Evolutionary conservation across 1,284 basidiomycete species (phyloP).

Genomic region (Apiotrichum sp.): DNA sequence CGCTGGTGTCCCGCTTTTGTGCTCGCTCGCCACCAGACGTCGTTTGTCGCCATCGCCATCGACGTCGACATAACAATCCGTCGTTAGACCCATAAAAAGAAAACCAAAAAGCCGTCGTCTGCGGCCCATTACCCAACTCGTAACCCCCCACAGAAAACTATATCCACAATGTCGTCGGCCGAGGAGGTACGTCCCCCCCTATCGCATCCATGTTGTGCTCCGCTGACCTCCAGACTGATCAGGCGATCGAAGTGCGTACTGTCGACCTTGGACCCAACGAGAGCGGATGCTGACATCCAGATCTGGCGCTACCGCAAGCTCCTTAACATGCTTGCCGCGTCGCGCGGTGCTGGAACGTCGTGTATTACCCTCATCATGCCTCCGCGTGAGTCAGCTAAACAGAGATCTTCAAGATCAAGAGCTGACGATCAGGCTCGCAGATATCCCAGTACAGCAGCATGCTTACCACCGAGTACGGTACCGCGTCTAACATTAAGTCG

Average conservation of each 20-base stretch:
- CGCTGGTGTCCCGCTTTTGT: too few species aligned
- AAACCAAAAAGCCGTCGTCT: not conserved
- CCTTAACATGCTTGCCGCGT: slow-evolving; percentile 86
- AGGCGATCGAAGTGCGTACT: slow-evolving; percentile 38
- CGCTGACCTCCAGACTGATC: slow-evolving; percentile 34
- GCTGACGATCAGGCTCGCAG: slow-evolving; percentile 60
- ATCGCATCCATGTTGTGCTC: not conserved
- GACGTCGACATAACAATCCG: too few species aligned
- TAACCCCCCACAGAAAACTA: not conserved
- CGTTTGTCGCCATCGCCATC: too few species aligned
- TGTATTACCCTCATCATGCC: slow-evolving; percentile 99
- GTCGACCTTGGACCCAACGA: slow-evolving; percentile 1
- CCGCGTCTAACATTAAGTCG: slow-evolving; percentile 98
- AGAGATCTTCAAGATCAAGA: not conserved
- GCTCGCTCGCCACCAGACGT: too few species aligned
- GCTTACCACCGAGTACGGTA: slow-evolving; percentile 98
- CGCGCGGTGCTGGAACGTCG: slow-evolving; percentile 93
- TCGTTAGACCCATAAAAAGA: not conserved
- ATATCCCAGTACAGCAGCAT: slow-evolving; percentile 89
- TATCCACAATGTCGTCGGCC: slow-evolving; percentile 10
- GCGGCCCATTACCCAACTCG: not conserved
- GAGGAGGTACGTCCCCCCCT: slow-evolving; percentile 11
- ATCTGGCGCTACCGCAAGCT: slow-evolving; percentile 95
- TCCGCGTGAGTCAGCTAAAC: slow-evolving; percentile 58
- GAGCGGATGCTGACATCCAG: slow-evolving; percentile 20